phyloP scores from a whole-genome alignment of 495 filamentous ascomycete genomes.

The Podospora pseudoanserina region DNA sequence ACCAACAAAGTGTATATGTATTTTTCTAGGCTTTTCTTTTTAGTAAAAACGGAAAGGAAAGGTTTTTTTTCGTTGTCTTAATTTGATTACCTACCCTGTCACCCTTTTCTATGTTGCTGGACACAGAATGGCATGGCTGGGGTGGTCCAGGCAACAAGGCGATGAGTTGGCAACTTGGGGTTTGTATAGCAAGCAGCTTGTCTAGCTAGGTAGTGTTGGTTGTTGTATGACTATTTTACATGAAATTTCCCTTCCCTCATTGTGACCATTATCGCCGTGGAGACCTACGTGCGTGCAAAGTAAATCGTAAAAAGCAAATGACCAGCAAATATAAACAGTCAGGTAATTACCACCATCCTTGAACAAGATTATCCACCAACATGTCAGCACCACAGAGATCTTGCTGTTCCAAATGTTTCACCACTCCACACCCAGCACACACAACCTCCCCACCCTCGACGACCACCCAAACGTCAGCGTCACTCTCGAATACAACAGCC shows the following conservation, averaged over 20 bases:
- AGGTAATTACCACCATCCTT: too few species aligned
- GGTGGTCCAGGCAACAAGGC: not conserved
- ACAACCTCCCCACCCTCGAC: conserved; percentile 43
- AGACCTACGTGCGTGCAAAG: too few species aligned
- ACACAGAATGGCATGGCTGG: not conserved
- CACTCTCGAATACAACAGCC: conserved; percentile 48
- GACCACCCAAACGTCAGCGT: conserved; percentile 55
- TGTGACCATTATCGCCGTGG: too few species aligned
- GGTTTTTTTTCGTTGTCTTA: not conserved
- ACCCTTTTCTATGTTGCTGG: not conserved
- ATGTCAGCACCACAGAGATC: not conserved
- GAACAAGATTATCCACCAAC: too few species aligned
- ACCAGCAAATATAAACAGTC: too few species aligned
- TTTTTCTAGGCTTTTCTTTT: not conserved
- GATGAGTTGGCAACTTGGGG: not conserved
- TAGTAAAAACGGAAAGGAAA: not conserved
- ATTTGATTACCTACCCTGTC: not conserved
- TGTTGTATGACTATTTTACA: not conserved
- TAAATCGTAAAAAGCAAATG: too few species aligned
- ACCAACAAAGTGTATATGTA: not conserved
- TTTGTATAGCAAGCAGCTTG: not conserved
- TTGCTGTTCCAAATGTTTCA: conserved; percentile 20
- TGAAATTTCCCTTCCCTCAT: too few species aligned
- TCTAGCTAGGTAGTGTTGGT: not conserved
- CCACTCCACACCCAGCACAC: conserved; percentile 46